Conservation (phyloP, 2,329 filamentous ascomycete genomes). For the Xylariaceae sp. region DNA sequence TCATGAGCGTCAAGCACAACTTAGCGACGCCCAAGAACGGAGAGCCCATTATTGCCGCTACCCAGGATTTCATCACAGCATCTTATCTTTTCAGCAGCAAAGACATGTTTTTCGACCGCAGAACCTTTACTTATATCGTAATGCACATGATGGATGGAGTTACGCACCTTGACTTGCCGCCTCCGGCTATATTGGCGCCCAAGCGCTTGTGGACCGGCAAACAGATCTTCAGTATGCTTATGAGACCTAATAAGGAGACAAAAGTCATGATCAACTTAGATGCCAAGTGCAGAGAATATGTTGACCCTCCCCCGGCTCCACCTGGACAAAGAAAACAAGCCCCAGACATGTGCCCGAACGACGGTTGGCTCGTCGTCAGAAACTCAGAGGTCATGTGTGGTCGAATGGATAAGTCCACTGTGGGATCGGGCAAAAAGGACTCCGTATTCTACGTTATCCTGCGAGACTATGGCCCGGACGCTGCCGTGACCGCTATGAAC, state of each 20-base stretch:
- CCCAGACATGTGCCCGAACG: constrained; percentile 75
- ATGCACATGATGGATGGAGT: constrained; percentile 87
- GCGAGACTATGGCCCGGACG: constrained; percentile 86
- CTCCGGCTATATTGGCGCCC: constrained; percentile 80
- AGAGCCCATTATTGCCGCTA: constrained; percentile 97
- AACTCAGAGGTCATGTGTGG: constrained; percentile 98
- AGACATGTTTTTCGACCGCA: constrained; percentile 85
- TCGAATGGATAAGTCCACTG: constrained; percentile 93
- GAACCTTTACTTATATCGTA: constrained; percentile 82
- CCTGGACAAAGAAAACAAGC: constrained; percentile 44
- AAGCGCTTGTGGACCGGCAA: constrained; percentile 92
- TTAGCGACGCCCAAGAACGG: constrained; percentile 94
- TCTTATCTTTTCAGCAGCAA: constrained; percentile 88
- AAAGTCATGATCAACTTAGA: constrained; percentile 86
- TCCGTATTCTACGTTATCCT: constrained; percentile 96
- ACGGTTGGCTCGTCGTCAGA: constrained; percentile 85
- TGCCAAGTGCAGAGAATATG: constrained; percentile 79
- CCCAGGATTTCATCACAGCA: constrained; percentile 97
- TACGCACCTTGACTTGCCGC: constrained; percentile 74
- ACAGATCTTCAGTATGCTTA: constrained; percentile 85
- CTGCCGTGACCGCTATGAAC: constrained; percentile 89
- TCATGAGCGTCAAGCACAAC: constrained; percentile 99
- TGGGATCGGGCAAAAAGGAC: constrained; percentile 96
- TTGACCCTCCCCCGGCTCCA: constrained; percentile 43
- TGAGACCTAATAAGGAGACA: constrained; percentile 82